phyloP scores from a whole-genome alignment of 2,329 filamentous ascomycete genomes.

The Phialophora chinensis region DNA sequence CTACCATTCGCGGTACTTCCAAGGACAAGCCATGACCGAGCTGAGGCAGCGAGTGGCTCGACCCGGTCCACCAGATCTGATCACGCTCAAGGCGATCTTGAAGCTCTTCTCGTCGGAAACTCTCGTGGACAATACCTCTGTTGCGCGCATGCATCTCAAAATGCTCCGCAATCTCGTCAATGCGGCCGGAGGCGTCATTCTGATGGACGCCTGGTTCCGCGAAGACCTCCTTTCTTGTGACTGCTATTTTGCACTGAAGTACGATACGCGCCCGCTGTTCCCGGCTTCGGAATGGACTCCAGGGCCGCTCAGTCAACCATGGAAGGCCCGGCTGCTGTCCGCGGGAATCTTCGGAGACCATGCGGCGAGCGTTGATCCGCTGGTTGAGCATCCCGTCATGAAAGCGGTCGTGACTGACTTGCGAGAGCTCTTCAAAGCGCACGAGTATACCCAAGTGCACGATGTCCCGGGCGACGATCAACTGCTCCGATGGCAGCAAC shows the following conservation, averaged over 20 bases:
- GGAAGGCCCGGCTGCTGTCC: constrained; percentile 37
- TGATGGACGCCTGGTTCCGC: constrained; percentile 38
- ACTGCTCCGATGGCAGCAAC: constrained; percentile 35
- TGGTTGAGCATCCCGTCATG: constrained; percentile 35
- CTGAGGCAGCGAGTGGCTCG: constrained; percentile 31
- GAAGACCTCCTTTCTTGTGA: constrained; percentile 38
- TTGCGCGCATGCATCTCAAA: constrained; percentile 38
- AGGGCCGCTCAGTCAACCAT: constrained; percentile 37
- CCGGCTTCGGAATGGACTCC: constrained; percentile 37
- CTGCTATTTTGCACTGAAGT: constrained; percentile 39
- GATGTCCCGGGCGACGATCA: constrained; percentile 36
- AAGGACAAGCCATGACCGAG: constrained; percentile 37
- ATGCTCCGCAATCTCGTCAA: constrained; percentile 38
- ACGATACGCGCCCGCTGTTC: constrained; percentile 37
- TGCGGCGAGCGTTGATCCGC: constrained; percentile 32
- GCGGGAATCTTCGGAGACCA: constrained; percentile 38
- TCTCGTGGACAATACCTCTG: constrained; percentile 37
- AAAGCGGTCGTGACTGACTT: constrained; percentile 35
- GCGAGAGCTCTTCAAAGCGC: constrained; percentile 36
- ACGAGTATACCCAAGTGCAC: constrained; percentile 31
- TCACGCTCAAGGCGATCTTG: constrained; percentile 35
- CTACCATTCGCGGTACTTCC: constrained; percentile 35
- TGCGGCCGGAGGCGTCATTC: constrained; percentile 34
- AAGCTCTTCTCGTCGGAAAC: constrained; percentile 39
- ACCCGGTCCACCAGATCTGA: constrained; percentile 28